Conservation (phyloP, 2,329 filamentous ascomycete genomes). For the Fusarium falciforme region DNA sequence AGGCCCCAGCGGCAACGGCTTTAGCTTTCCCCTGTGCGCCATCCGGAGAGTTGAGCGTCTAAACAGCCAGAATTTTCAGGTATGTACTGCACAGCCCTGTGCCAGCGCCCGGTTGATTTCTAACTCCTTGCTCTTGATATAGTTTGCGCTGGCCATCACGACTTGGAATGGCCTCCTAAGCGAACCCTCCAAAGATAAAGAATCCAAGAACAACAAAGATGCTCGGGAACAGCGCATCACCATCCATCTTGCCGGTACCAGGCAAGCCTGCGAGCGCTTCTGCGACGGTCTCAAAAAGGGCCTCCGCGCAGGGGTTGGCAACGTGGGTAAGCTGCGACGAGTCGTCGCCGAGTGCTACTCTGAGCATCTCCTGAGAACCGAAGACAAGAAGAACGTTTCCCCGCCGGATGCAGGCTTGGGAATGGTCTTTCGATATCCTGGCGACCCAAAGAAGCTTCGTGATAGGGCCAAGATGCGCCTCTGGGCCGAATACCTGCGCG, state of each 20-base stretch:
- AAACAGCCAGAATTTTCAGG: slow-evolving; percentile 88
- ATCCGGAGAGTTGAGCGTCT: slow-evolving; percentile 92
- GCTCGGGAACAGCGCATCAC: slow-evolving; percentile 84
- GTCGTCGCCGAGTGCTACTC: slow-evolving; percentile 91
- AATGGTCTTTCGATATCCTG: slow-evolving; percentile 92
- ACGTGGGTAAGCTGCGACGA: slow-evolving; percentile 84
- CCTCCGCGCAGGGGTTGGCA: slow-evolving; percentile 85
- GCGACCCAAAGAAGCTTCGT: slow-evolving; percentile 91
- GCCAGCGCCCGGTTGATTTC: slow-evolving; percentile 1
- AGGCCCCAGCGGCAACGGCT: slow-evolving; percentile 93
- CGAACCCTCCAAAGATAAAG: slow-evolving; percentile 65
- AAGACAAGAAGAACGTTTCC: slow-evolving; percentile 67
- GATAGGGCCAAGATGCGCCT: slow-evolving; percentile 97
- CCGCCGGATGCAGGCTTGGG: slow-evolving; percentile 92
- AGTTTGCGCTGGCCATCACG: slow-evolving; percentile 93
- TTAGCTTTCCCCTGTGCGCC: slow-evolving; percentile 91
- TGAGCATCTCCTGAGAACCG: slow-evolving; percentile 78
- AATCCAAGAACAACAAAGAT: slow-evolving; percentile 58
- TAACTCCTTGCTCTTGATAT: slow-evolving; percentile 14
- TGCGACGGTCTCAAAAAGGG: slow-evolving; percentile 96
- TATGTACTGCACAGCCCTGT: slow-evolving; percentile 44
- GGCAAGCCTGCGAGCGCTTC: slow-evolving; percentile 91
- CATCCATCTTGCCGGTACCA: slow-evolving; percentile 88
- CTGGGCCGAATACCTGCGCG: slow-evolving; percentile 95
- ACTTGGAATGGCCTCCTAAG: slow-evolving; percentile 86